Percentiles rank a stretch among this genome's conserved stretches.
These are phyloP conservation scores for Coemansia erecta DNA, from an alignment of 192 early-diverging fungal genomes.

Conservation along the genomic window DNA sequence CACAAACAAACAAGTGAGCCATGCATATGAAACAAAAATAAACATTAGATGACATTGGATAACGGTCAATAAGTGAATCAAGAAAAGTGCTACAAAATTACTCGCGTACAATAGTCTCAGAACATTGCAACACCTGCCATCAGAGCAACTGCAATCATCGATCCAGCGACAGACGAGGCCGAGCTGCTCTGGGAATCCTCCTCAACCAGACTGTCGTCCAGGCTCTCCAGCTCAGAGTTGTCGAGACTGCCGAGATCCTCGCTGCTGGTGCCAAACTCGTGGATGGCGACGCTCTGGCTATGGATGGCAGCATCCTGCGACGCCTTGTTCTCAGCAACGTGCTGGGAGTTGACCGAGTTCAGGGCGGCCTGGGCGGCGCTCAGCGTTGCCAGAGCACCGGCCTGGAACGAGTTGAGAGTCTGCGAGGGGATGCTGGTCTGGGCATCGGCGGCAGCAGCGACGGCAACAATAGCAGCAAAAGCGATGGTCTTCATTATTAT, in stretches of 20 bases:
- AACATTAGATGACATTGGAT: too few species aligned
- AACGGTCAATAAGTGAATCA: neutral
- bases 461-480: constrained; percentile 22
- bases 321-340: constrained; percentile 34
- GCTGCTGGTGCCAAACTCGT: constrained; percentile 10
- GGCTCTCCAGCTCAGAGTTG: constrained; percentile 20
- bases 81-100: constrained; percentile 12
- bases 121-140: constrained; percentile 46
- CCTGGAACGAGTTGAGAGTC: constrained; percentile 45
- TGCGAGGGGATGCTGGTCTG: constrained; percentile 23
- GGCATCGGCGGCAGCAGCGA: constrained; percentile 9
- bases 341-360: constrained; percentile 39
- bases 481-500: constrained; percentile 33
- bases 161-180: constrained; percentile 26
- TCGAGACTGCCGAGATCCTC: constrained; percentile 31
- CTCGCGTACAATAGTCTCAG: constrained; percentile 8
- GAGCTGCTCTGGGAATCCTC: constrained; percentile 17
- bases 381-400: constrained; percentile 39
- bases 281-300: constrained; percentile 32
- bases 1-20: neutral
- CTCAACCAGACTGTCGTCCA: constrained; percentile 7
- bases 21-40: too few species aligned
- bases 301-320: constrained; percentile 42
- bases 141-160: constrained; percentile 34
- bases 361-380: constrained; percentile 45